Base-by-base conservation (phyloP, 2,329 filamentous ascomycete genomes). In the Akanthomyces uredinophilus region DNA sequence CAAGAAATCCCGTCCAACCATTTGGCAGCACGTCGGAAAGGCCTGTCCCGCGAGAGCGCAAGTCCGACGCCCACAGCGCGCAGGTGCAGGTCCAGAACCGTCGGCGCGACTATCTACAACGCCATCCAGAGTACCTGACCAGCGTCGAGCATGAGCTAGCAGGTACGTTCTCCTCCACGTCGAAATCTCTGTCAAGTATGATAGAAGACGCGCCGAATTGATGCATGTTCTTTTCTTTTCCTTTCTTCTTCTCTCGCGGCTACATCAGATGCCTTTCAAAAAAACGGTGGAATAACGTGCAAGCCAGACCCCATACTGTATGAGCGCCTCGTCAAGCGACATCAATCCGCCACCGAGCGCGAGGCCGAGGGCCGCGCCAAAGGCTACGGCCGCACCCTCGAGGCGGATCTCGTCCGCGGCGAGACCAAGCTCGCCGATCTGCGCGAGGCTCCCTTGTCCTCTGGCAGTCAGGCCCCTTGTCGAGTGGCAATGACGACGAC, bases 341-440 rank as follows among this genome's bases (percentile, higher is more conserved):
- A 92, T 72, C 90, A 93, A 66, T 87, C 87, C 1, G 77, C 87
- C 3, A 79, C 81, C 4, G 91, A 96, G 75, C 85, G 91, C 59
- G 86, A 92, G 71, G 82, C 82, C 7, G 90, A 94, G 68, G 89
- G 87, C 10, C 85, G 85, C 49, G 77, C 79, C 10, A 92, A 92
- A 71, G 92, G 92, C 13, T 95, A 92, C 72, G 89, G 89, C 1
- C 89, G 90, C 27, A 83, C 89, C 14, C 82, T 96, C 5, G 89
- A 96, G 71, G 87, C 90, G 1, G 91, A 93, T 66, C 78, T 96
- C 7, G 77, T 87, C 64, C 86, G 91, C 32, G 88, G 89, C 18
- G 91, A 96, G 72, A 88, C 88, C 14, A 90, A 90, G 70, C 81
- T 94, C 86, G 65, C 83, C 81, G 56, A 86, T 1, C 57, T 77